Base-by-base conservation (phyloP, 176 grass and related monocot species). In the Avena atlantica region DNA sequence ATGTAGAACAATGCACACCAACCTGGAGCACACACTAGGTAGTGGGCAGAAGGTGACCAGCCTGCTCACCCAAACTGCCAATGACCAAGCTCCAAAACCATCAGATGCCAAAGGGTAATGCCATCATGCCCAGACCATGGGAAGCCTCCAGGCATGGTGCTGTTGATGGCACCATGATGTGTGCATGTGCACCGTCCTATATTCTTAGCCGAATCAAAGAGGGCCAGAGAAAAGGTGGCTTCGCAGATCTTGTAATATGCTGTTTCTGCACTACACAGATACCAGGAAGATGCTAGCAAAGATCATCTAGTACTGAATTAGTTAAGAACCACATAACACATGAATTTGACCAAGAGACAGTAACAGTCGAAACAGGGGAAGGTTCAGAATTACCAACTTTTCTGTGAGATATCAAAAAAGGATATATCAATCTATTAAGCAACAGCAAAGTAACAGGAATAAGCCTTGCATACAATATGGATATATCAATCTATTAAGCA, bases 41-140 rank as follows among this genome's bases (percentile, higher is more conserved):
- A 73, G 85, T 87, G 67, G 80, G 80, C 62, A 86, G 70, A 86
- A 66, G 45, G 65, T 80, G 85, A 63, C 45, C 84, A 72, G 53
- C 45, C 73, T 83, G 52, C 37, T 60, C 61, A 68, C 72, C 79
- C 36, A 70, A 29, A 81, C 74, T 40, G 52, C 78, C 71, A 81
- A 71, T 71, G 72, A 47, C 66, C 79, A 83, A 57, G 80, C 80
- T 65, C 82, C 84, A 90, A 74, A 37, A 77, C 51, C 67, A 66
- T 81, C 51, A 77, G 62, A 86, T 69, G 78, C 78, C 58, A 78
- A 61, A 74, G 31, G 57, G 29, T 16, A 51, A 50, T 5, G 66
- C 47, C 50, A 86, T 53, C 69, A 78, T 86, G 78, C 12, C 65
- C 20, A 60, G 10, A 77, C 25, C 78, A 86, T 12, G 47, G 71